phyloP scores from a whole-genome alignment of 257 asterid species.

The Avicennia marina region DNA sequence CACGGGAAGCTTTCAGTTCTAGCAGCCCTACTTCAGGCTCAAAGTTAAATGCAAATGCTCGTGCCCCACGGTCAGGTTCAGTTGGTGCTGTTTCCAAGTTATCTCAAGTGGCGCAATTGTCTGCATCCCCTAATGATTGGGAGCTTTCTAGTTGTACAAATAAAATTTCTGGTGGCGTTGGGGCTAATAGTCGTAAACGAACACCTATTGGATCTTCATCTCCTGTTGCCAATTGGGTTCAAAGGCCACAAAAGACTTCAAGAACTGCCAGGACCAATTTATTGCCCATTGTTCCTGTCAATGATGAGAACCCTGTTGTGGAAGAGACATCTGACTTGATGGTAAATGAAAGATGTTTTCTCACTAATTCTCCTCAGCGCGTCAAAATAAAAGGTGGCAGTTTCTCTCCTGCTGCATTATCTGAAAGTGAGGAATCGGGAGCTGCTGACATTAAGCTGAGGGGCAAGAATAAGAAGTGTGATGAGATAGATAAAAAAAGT shows the following conservation, averaged over 20 bases:
- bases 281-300: slow-evolving; percentile 55
- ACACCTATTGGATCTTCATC: slow-evolving; percentile 72
- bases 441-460: slow-evolving; percentile 62
- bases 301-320: slow-evolving; percentile 46
- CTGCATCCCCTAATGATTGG: slow-evolving; percentile 69
- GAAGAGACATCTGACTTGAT: slow-evolving; percentile 42
- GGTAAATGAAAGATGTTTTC: slow-evolving; percentile 53
- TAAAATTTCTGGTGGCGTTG: slow-evolving; percentile 54
- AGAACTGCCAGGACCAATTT: slow-evolving; percentile 78
- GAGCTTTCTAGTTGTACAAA: slow-evolving; percentile 71
- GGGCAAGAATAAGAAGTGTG: slow-evolving; percentile 60
- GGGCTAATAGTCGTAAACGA: slow-evolving; percentile 66
- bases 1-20: slow-evolving; percentile 71
- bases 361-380: slow-evolving; percentile 68
- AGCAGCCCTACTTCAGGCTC: slow-evolving; percentile 85
- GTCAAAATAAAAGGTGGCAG: slow-evolving; percentile 57
- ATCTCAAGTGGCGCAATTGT: slow-evolving; percentile 55
- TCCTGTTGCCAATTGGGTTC: slow-evolving; percentile 85
- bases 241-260: slow-evolving; percentile 78
- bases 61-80: slow-evolving; percentile 81
- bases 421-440: slow-evolving; percentile 90
- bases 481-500: slow-evolving; percentile 56
- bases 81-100: slow-evolving; percentile 56
- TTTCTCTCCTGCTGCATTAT: slow-evolving; percentile 62
- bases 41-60: slow-evolving; percentile 60